These are phyloP conservation scores for Mortierella sp. DNA, from an alignment of 371 early-diverging fungal genomes.

Conservation along the genomic window DNA sequence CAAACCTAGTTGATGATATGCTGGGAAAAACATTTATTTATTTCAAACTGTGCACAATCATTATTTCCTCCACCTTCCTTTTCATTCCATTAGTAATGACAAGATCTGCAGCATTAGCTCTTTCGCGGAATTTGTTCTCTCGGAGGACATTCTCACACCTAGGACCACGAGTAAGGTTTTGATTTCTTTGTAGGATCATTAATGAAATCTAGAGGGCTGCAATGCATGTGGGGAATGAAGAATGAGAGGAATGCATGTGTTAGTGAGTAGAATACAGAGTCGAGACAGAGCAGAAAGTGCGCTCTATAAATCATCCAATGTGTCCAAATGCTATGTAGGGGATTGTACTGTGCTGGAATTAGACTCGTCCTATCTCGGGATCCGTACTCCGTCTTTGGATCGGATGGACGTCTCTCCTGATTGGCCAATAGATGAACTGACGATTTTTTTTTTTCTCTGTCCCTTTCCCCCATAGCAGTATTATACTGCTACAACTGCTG, in stretches of 20 bases:
- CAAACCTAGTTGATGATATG: no score
- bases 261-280: no score
- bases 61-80: no score
- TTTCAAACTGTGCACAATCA: no score
- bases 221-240: background rate
- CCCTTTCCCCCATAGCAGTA: background rate
- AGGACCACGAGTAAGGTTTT: background rate
- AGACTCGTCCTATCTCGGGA: no score
- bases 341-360: no score
- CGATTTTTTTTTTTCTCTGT: slow-evolving; percentile 27
- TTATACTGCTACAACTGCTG: background rate
- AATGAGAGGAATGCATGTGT: background rate
- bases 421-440: slow-evolving; percentile 31
- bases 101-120: slow-evolving; percentile 1
- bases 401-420: slow-evolving; percentile 17
- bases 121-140: slow-evolving; percentile 7
- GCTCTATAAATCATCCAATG: no score
- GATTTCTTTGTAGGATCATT: background rate
- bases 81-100: slow-evolving; percentile 2
- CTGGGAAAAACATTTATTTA: no score
- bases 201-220: no score
- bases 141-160: slow-evolving; percentile 1
- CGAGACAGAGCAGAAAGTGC: no score
- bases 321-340: no score
- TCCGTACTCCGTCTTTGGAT: slow-evolving; percentile 1